These are phyloP conservation scores for Plasmodium knowlesi DNA, from an alignment of 169 alveolate species.

Conservation along the genomic window DNA sequence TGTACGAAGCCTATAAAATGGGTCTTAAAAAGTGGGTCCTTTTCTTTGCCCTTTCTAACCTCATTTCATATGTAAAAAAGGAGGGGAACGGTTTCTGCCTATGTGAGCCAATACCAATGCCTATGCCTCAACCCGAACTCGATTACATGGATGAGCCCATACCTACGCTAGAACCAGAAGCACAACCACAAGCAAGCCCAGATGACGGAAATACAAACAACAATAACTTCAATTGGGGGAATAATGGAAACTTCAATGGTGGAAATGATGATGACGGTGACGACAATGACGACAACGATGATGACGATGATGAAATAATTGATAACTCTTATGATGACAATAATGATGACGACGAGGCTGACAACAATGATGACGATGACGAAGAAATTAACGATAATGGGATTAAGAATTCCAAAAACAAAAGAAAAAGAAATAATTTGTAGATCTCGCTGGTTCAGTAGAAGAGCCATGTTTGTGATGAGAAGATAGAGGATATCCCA, in stretches of 20 bases:
- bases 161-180: neutral
- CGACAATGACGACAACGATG: slow-evolving; percentile 50
- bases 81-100: slow-evolving; percentile 1
- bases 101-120: neutral
- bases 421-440: neutral
- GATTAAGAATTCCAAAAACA: neutral
- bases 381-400: slow-evolving; percentile 3
- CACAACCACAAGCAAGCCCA: neutral
- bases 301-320: slow-evolving; percentile 40
- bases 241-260: neutral
- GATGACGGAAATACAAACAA: slow-evolving; percentile 56
- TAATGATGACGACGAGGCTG: neutral
- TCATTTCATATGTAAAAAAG: neutral
- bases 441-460: neutral
- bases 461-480: neutral
- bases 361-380: slow-evolving; percentile 9
- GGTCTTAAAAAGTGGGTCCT: slow-evolving; percentile 2
- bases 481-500: neutral
- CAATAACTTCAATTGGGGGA: neutral
- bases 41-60: slow-evolving; percentile 6
- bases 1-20: slow-evolving; percentile 19
- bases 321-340: slow-evolving; percentile 6
- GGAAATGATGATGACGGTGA: slow-evolving; percentile 14
- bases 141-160: slow-evolving; percentile 3
- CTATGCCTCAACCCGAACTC: slow-evolving; percentile 10